These are phyloP conservation scores for Pseudonitzschia multiseries DNA, from an alignment of 108 stramenopile genomes.

Conservation along the genomic window DNA sequence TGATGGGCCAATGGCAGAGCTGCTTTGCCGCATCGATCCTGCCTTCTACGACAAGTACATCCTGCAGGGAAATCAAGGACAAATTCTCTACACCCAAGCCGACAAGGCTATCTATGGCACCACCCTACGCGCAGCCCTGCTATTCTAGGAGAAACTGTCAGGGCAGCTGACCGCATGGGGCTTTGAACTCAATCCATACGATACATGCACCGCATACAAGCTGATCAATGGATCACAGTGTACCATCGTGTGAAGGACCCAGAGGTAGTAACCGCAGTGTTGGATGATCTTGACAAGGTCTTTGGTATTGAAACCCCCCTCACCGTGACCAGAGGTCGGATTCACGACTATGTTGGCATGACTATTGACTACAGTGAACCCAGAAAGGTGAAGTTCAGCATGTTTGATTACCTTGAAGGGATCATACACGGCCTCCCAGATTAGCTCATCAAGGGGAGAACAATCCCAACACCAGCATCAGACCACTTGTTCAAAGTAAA, in stretches of 20 bases:
- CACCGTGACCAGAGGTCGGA: conserved; percentile 16
- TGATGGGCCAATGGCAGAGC: background rate
- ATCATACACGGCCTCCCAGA: no score
- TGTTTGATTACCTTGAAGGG: no score
- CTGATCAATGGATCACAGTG: conserved; percentile 14
- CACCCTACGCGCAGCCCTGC: conserved; percentile 33
- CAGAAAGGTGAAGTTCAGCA: background rate
- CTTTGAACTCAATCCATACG: conserved; percentile 53
- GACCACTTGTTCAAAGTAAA: no score
- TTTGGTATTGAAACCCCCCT: conserved; percentile 25
- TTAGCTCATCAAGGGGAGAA: no score
- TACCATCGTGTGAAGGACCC: conserved; percentile 1
- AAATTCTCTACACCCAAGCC: conserved; percentile 40
- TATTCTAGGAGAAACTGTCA: conserved; percentile 30
- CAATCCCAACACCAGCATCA: no score
- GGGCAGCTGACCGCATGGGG: conserved; percentile 31
- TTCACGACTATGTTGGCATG: conserved; percentile 50
- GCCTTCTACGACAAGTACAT: conserved; percentile 2
- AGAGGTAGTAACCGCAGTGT: conserved; percentile 12
- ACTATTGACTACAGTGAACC: conserved; percentile 19
- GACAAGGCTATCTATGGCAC: conserved; percentile 48
- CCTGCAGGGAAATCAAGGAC: conserved; percentile 22
- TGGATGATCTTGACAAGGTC: background rate
- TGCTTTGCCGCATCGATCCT: conserved; percentile 14
- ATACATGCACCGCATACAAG: conserved; percentile 53